These are phyloP conservation scores for Lepidium sativum DNA, from an alignment of 345 rosid genomes.

Conservation along the genomic window DNA sequence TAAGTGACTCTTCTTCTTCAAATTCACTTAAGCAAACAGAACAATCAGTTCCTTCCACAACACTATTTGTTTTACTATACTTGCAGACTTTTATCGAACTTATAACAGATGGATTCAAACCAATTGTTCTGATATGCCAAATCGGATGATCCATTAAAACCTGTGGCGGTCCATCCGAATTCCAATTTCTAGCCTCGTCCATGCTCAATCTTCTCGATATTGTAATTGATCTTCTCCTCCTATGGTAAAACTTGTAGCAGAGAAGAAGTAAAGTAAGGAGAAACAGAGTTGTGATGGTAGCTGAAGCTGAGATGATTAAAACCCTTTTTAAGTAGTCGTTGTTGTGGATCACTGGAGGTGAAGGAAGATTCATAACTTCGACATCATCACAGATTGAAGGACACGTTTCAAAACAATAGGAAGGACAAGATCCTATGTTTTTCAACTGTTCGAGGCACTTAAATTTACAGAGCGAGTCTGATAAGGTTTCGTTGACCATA, in stretches of 20 bases:
- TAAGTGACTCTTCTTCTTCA: slow-evolving; percentile 51
- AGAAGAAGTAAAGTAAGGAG: slow-evolving; percentile 22
- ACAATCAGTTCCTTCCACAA: slow-evolving; percentile 68
- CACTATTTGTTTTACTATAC: slow-evolving; percentile 39
- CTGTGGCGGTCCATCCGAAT: slow-evolving; percentile 28
- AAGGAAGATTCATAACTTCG: not conserved
- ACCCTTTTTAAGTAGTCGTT: not conserved
- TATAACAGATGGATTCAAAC: slow-evolving; percentile 45
- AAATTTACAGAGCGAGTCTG: not conserved
- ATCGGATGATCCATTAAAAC: slow-evolving; percentile 46
- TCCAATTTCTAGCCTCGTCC: slow-evolving; percentile 30
- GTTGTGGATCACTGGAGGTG: slow-evolving; percentile 10
- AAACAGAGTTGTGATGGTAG: slow-evolving; percentile 26
- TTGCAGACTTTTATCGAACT: slow-evolving; percentile 42
- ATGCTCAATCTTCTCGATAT: slow-evolving; percentile 24
- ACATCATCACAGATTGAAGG: slow-evolving; percentile 18
- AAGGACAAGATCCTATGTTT: not conserved
- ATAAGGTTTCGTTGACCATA: not conserved
- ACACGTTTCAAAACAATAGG: slow-evolving; percentile 3
- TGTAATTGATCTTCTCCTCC: slow-evolving; percentile 16
- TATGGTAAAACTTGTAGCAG: slow-evolving; percentile 21
- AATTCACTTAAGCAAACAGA: slow-evolving; percentile 72
- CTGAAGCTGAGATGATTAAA: slow-evolving; percentile 24
- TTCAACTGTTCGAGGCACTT: not conserved
- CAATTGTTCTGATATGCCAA: slow-evolving; percentile 66